A percentile compares a stretch with the other conserved stretches of the same genome.
These are phyloP conservation scores for Suillus subluteus DNA, from an alignment of 768 basidiomycete genomes.

Conservation along the genomic window DNA sequence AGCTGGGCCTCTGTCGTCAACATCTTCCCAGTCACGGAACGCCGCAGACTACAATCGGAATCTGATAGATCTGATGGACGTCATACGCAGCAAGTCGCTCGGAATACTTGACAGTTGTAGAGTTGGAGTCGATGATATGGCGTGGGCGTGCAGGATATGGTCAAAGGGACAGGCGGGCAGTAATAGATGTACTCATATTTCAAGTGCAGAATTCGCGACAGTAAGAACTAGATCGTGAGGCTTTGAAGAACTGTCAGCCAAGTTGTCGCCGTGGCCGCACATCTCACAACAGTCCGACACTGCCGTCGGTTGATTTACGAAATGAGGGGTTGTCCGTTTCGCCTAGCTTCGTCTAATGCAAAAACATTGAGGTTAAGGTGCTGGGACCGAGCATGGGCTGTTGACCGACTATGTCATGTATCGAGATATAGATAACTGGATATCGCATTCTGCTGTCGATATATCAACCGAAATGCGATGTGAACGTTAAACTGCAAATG, in stretches of 20 bases:
- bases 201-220: background rate
- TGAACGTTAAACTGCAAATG: background rate
- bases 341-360: constrained; percentile 16
- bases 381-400: constrained; percentile 12
- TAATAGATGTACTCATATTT: background rate
- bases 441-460: background rate
- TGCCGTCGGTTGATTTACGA: constrained; percentile 46
- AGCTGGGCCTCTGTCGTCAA: background rate
- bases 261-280: constrained; percentile 11
- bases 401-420: background rate
- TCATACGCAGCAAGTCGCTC: background rate
- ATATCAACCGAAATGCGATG: background rate
- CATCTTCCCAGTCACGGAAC: background rate
- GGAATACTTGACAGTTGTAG: background rate
- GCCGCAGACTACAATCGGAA: background rate
- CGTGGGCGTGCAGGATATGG: background rate
- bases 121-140: background rate
- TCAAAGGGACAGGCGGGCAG: background rate
- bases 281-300: constrained; percentile 1
- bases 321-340: constrained; percentile 53
- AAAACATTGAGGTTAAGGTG: background rate
- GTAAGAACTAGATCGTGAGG: background rate
- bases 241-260: background rate
- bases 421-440: background rate
- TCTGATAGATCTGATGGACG: background rate